Base-by-base conservation (phyloP, 2,329 filamentous ascomycete genomes). In the Colletotrichum orchidophilum region DNA sequence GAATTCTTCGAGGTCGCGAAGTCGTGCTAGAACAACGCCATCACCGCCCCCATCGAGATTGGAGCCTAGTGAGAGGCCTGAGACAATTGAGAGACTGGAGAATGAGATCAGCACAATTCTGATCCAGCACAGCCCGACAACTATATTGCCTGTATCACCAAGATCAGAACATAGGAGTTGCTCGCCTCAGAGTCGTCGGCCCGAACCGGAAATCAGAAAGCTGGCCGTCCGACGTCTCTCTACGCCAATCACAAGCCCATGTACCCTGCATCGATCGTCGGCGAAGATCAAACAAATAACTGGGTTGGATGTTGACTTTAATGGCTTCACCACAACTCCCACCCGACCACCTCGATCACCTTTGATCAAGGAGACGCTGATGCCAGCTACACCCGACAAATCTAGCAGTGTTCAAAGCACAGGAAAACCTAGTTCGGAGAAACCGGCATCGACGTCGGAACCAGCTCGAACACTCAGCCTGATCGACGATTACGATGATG, bases 271-370 rank as follows among this genome's bases (percentile, higher is more conserved):
- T 58, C 75, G 74, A 52, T 81, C 83, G 0, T 78, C 79, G 0
- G 76, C 77, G 53, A 86, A 86, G 76, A 77, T 85, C 52, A 78
- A 80, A 39, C 82, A 84, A 73, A 78, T 86, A 15, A 85, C 78
- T 5, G 84, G 83, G 1, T 76, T 81, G 31, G 81, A 83, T 50
- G 54, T 84, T n/a, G 77, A 78, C 1, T 58, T 64, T 55, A 65
- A 53, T 18, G 58, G 33, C 50, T 54, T 66, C 53, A 42, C 50
- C 5, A 46, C 62, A 15, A 18, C 50, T 5, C 53, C 62, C 9
- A 13, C 21, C 3, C 53, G 71, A 21, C 68, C 42, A 27, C 29
- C 33, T 21, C 71, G 54, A 3, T 61, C 46, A 18, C 33, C 69
- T 1, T 13, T 52, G 18, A 15, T 18, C 24, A 27, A 39, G 15